A percentile compares a stretch with the other conserved stretches of the same genome.
These are phyloP conservation scores for Prunus mira DNA, from an alignment of 306 rosid genomes.

Conservation along the genomic window DNA sequence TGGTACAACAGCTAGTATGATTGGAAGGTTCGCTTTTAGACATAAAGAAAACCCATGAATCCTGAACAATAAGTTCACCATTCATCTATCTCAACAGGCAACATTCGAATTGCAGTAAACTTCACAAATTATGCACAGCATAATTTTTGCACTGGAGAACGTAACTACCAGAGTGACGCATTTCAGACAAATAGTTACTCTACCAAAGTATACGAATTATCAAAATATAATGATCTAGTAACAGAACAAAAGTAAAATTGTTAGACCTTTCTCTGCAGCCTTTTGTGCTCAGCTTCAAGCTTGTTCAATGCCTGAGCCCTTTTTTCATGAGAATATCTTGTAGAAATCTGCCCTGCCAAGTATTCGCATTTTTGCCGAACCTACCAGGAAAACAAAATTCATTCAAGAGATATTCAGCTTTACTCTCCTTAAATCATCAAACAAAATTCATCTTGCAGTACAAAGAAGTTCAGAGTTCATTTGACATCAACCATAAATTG, in stretches of 20 bases:
- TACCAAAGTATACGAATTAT: neutral
- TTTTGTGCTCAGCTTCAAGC: slow-evolving; percentile 42
- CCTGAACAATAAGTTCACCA: neutral
- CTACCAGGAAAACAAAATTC: slow-evolving; percentile 31
- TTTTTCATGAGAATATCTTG: slow-evolving; percentile 53
- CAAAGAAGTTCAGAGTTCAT: neutral
- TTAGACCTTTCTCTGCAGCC: slow-evolving; percentile 66
- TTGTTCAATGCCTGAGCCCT: slow-evolving; percentile 42
- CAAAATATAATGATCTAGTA: neutral
- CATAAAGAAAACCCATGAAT: neutral
- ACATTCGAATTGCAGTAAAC: neutral
- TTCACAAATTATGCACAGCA: neutral
- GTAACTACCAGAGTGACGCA: neutral
- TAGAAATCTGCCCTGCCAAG: slow-evolving; percentile 55
- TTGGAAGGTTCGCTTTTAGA: neutral
- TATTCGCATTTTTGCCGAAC: slow-evolving; percentile 74
- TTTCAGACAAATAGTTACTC: neutral
- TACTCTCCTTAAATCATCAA: neutral
- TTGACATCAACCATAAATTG: neutral
- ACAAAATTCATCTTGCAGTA: neutral
- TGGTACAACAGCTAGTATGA: neutral
- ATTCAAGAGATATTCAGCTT: neutral
- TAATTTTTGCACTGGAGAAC: neutral
- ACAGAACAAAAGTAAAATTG: neutral
- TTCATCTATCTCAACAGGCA: neutral